Percentiles rank a stretch among this genome's conserved stretches.
These are phyloP conservation scores for Sporothrix globosa DNA, from an alignment of 2,329 filamentous ascomycete species.

Conservation along the genomic window DNA sequence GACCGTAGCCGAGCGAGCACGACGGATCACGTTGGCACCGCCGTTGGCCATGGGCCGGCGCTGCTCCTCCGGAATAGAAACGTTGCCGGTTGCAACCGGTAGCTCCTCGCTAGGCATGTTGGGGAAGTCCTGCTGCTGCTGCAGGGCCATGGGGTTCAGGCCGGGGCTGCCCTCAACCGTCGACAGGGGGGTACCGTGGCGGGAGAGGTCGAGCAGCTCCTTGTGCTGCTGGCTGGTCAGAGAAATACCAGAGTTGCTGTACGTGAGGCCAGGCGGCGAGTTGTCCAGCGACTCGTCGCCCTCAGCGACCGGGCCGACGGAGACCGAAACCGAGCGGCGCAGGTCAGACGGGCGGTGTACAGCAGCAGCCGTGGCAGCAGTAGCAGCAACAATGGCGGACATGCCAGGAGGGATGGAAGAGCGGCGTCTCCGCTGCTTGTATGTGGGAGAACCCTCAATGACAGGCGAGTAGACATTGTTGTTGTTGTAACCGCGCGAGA, in stretches of 20 bases:
- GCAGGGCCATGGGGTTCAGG: slow-evolving; percentile 69
- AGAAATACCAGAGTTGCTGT: slow-evolving; percentile 69
- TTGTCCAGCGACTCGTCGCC: slow-evolving; percentile 77
- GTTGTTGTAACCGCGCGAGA: slow-evolving; percentile 69
- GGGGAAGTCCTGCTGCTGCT: slow-evolving; percentile 63
- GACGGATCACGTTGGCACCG: slow-evolving; percentile 76
- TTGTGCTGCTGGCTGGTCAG: slow-evolving; percentile 69
- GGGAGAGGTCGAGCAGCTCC: slow-evolving; percentile 80
- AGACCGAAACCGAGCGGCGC: slow-evolving; percentile 84
- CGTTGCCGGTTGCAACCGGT: slow-evolving; percentile 46
- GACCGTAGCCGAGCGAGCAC: slow-evolving; percentile 90
- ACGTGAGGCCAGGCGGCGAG: slow-evolving; percentile 75
- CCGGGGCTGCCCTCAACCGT: slow-evolving; percentile 81
- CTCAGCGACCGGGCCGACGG: slow-evolving; percentile 79
- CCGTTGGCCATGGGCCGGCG: slow-evolving; percentile 68
- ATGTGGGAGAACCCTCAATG: slow-evolving; percentile 96
- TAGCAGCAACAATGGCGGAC: slow-evolving; percentile 68
- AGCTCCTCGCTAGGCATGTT: slow-evolving; percentile 66
- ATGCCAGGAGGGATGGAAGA: slow-evolving; percentile 88
- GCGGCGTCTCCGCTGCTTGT: slow-evolving; percentile 93
- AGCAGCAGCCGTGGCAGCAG: slow-evolving; percentile 50
- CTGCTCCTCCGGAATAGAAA: slow-evolving; percentile 64
- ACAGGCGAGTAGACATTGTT: slow-evolving; percentile 85
- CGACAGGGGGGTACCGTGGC: slow-evolving; percentile 87
- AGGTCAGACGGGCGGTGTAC: slow-evolving; percentile 82